A percentile compares a stretch with the other conserved stretches of the same genome.
Evolutionary conservation across 306 rosid genomes (phyloP).

Genomic region (Ceratonia siliqua): DNA sequence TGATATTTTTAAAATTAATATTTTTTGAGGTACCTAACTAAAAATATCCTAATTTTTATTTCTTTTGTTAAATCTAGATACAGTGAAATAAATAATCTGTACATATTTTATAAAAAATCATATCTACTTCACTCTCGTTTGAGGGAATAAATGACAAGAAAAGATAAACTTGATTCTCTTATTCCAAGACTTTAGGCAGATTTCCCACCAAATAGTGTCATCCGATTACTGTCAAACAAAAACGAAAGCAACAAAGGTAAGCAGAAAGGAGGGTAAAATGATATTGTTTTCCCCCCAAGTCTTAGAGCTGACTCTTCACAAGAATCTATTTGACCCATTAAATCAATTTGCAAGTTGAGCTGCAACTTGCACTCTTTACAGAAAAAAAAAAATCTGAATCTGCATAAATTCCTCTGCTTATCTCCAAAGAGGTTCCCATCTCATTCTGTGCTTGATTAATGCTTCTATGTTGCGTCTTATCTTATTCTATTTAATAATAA

Average conservation of each 20-base stretch:
- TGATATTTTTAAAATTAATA: no score
- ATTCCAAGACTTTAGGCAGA: slow-evolving; percentile 35
- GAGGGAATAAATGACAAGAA: background rate
- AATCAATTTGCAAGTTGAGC: slow-evolving; percentile 49
- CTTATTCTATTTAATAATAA: slow-evolving; percentile 40
- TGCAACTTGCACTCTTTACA: slow-evolving; percentile 51
- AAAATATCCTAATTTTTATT: background rate
- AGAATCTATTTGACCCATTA: slow-evolving; percentile 47
- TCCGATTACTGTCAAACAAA: slow-evolving; percentile 27
- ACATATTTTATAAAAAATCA: background rate
- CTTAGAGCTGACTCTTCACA: slow-evolving; percentile 50
- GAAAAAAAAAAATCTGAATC: slow-evolving; percentile 40
- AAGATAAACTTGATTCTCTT: slow-evolving; percentile 21
- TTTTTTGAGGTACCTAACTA: no score
- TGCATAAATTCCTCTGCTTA: slow-evolving; percentile 50
- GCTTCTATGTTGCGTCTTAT: slow-evolving; percentile 36
- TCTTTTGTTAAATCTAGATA: background rate
- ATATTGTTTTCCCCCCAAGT: slow-evolving; percentile 33
- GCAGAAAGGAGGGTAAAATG: slow-evolving; percentile 25
- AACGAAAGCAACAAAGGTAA: slow-evolving; percentile 35
- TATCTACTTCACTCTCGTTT: slow-evolving; percentile 19
- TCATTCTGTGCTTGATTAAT: slow-evolving; percentile 37
- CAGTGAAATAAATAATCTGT: background rate
- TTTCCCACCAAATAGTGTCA: slow-evolving; percentile 31
- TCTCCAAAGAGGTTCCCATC: slow-evolving; percentile 37